Evolutionary conservation across 2,329 filamentous ascomycete species (phyloP).

Genomic region (Aureobasidium pullulans): DNA sequence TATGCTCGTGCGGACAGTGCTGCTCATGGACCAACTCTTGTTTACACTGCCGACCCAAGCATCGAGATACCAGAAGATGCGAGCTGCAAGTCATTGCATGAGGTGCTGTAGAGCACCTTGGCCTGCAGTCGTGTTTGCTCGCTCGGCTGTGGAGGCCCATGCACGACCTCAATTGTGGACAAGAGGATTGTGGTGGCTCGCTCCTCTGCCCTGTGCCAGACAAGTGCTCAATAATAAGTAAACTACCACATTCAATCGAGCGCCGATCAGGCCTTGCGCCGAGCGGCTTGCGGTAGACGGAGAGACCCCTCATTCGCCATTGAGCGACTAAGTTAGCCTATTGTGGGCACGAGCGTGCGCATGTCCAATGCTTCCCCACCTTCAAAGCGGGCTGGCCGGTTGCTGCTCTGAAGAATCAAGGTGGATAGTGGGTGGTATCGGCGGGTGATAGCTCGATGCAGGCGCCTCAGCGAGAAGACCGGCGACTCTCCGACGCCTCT

Average conservation of each 20-base stretch:
- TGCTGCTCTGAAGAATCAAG: conserved; percentile 6
- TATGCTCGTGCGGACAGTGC: conserved; percentile 3
- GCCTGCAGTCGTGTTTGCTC: conserved; percentile 7
- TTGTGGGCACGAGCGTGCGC: conserved; percentile 8
- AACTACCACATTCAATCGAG: conserved; percentile 2
- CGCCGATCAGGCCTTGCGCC: conserved; percentile 14
- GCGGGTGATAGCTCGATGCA: conserved; percentile 14
- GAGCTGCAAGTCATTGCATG: conserved; percentile 13
- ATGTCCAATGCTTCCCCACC: conserved; percentile 11
- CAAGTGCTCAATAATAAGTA: neutral
- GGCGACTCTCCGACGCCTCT: conserved; percentile 13
- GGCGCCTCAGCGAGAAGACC: conserved; percentile 12
- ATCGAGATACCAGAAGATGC: neutral
- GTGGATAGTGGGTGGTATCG: conserved; percentile 12
- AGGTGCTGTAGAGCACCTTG: neutral
- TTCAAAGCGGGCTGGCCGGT: conserved; percentile 15
- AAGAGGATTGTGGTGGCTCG: conserved; percentile 1
- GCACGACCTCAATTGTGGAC: neutral
- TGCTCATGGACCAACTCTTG: conserved; percentile 7
- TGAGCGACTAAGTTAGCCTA: conserved; percentile 12
- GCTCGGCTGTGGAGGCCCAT: conserved; percentile 1
- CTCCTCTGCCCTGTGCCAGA: conserved; percentile 4
- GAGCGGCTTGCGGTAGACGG: conserved; percentile 9
- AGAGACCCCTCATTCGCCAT: conserved; percentile 15
- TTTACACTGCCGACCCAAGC: conserved; percentile 9